Base-by-base conservation (phyloP, 352 stramenopile genomes). In the Pythium rhizo-oryzae region DNA sequence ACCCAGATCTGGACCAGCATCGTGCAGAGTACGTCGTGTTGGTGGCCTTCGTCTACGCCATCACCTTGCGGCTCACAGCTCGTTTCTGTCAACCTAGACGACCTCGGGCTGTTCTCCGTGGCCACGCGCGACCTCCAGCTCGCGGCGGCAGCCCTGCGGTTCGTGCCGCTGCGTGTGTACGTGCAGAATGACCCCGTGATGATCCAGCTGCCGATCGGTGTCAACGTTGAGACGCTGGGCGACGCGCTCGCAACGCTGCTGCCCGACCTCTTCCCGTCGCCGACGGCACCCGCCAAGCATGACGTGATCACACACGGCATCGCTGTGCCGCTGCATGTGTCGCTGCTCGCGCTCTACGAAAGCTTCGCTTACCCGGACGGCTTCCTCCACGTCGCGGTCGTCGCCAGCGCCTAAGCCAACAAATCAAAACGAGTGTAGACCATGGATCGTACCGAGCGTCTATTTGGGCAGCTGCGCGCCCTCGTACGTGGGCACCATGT, bases 401-500 rank as follows among this genome's bases (percentile, higher is more conserved):
- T 78, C 24, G 50, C 63, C 8, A 7, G 53, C 41, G 25, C 52
- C 37, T 65, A 49, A 59, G 11, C 18, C 8, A 13, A 55, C 16
- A 63, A 19, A n/a, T 8, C 41, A 47, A 19, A 47, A 47, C 6
- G 28, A 2, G 28, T 6, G 28, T 2, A 33, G 28, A 33, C 28
- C 28, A 33, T 33, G 2, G 28, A 33, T 6, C 28, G 28, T 33
- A 7, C 28, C 28, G 28, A 7, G 6, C 2, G 28, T 9, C 59
- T 72, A 75, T 28, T 37, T 73, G 28, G 65, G 51, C 25, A 47
- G 15, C 47, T 67, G 75, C 19, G 77, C 64, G 63, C 84, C 91
- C 74, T 99, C 91, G 80, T 98, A 99, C 21, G 96, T 97, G 23
- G 96, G 96, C 9, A 99, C 87, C 79, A 99, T 96, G 70, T 99